phyloP scores from a whole-genome alignment of 768 basidiomycete species.

The Mycena indigotica region DNA sequence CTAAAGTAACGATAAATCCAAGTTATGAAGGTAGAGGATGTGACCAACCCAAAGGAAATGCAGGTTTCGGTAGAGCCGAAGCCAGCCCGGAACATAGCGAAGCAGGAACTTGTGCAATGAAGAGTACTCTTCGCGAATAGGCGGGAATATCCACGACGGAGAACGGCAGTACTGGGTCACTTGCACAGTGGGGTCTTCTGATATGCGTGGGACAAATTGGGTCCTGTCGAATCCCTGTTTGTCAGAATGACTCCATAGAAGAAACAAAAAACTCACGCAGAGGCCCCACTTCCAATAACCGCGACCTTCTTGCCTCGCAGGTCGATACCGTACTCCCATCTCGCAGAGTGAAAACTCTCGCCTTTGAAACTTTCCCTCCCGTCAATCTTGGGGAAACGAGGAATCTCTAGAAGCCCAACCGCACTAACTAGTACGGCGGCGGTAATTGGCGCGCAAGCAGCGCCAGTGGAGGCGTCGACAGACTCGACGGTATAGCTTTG shows the following conservation, averaged over 20 bases:
- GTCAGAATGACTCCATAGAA: not conserved
- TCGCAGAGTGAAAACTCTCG: constrained; percentile 35
- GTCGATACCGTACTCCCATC: constrained; percentile 34
- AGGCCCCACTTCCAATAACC: constrained; percentile 30
- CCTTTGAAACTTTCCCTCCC: constrained; percentile 36
- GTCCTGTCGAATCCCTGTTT: constrained; percentile 9
- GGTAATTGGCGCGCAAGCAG: not conserved
- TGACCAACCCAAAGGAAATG: not conserved
- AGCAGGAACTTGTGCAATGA: not conserved
- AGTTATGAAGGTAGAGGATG: too few species aligned
- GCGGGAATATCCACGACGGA: constrained; percentile 18
- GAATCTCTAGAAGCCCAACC: constrained; percentile 31
- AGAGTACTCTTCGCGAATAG: constrained; percentile 8
- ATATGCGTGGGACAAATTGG: constrained; percentile 19
- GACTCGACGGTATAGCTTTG: constrained; percentile 27
- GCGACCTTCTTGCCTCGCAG: constrained; percentile 37
- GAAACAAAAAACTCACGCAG: constrained; percentile 21
- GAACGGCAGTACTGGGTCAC: constrained; percentile 20
- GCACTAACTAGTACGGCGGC: constrained; percentile 32
- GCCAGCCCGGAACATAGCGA: not conserved
- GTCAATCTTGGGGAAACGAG: constrained; percentile 30
- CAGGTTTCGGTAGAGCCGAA: not conserved
- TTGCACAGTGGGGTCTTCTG: constrained; percentile 8
- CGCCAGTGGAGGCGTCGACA: constrained; percentile 26
- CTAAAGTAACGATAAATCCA: not conserved